Conservation (phyloP, 2,329 filamentous ascomycete genomes). For the Xenosphaeropsis pyriputrescens region DNA sequence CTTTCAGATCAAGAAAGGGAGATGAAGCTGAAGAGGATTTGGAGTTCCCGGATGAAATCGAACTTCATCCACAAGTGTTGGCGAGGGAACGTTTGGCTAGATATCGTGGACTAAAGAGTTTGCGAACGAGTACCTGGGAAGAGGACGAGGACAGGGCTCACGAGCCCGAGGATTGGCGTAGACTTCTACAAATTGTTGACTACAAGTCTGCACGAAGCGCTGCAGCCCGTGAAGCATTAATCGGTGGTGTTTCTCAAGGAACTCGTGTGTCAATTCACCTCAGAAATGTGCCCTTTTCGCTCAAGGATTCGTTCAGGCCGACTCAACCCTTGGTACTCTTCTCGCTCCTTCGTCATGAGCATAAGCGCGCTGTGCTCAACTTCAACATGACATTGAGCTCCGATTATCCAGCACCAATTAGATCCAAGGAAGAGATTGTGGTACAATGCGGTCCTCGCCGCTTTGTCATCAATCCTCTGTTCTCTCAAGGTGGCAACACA, state of each 20-base stretch:
- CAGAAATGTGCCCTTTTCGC: constrained; percentile 35
- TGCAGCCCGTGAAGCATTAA: constrained; percentile 65
- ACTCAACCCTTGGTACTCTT: constrained; percentile 58
- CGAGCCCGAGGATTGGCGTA: constrained; percentile 80
- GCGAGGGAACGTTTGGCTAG: constrained; percentile 74
- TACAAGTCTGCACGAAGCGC: constrained; percentile 74
- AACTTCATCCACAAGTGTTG: constrained; percentile 74
- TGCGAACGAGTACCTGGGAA: constrained; percentile 80
- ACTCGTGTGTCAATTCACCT: constrained; percentile 73
- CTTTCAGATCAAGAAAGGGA: constrained; percentile 64
- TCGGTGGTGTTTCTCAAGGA: constrained; percentile 76
- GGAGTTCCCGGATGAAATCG: constrained; percentile 95
- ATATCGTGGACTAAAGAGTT: constrained; percentile 84
- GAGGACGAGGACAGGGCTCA: constrained; percentile 73
- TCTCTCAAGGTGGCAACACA: constrained; percentile 78
- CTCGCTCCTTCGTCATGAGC: constrained; percentile 83
- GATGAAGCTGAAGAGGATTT: constrained; percentile 78
- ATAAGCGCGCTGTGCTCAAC: constrained; percentile 85
- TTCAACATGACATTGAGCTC: constrained; percentile 77
- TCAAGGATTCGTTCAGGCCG: constrained; percentile 37
- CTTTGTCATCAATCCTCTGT: constrained; percentile 78
- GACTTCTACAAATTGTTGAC: constrained; percentile 75
- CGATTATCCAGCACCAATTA: constrained; percentile 61
- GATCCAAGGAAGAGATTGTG: constrained; percentile 83
- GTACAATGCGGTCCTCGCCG: constrained; percentile 83